Evolutionary conservation across 306 rosid species (phyloP).

Genomic region (Sophora flavescens): DNA sequence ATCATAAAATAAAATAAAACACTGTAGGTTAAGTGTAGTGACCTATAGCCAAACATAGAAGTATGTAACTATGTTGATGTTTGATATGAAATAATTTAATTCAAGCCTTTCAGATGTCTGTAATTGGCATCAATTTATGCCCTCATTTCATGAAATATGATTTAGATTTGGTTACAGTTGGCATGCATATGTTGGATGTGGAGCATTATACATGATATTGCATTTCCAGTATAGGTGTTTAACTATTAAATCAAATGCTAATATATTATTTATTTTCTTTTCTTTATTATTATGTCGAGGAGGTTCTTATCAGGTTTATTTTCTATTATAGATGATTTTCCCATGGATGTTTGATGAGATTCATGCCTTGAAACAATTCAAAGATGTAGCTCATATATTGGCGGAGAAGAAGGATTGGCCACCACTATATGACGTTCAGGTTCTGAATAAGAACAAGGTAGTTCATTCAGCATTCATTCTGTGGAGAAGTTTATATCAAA

Average conservation of each 20-base stretch:
- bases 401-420: constrained; percentile 93
- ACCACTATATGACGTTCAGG: constrained; percentile 64
- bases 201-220: constrained; percentile 5
- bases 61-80: background rate
- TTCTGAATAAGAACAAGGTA: constrained; percentile 83
- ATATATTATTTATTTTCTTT: constrained; percentile 31
- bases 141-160: background rate
- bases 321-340: constrained; percentile 77
- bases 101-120: constrained; percentile 8
- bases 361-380: constrained; percentile 78
- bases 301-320: constrained; percentile 29
- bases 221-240: constrained; percentile 8
- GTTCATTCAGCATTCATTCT: constrained; percentile 18
- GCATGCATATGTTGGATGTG: constrained; percentile 25
- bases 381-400: constrained; percentile 76
- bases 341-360: constrained; percentile 99
- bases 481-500: constrained; percentile 9
- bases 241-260: constrained; percentile 23
- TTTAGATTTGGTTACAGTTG: constrained; percentile 17
- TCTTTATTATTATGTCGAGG: constrained; percentile 27
- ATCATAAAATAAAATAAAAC: background rate
- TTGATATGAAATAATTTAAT: constrained; percentile 29
- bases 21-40: too few species aligned
- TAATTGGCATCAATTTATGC: constrained; percentile 3
- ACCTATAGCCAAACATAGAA: too few species aligned